A percentile compares a stretch with the other conserved stretches of the same genome.
Conservation (phyloP, 1,284 basidiomycete species). For the Athelia psychrophila region DNA sequence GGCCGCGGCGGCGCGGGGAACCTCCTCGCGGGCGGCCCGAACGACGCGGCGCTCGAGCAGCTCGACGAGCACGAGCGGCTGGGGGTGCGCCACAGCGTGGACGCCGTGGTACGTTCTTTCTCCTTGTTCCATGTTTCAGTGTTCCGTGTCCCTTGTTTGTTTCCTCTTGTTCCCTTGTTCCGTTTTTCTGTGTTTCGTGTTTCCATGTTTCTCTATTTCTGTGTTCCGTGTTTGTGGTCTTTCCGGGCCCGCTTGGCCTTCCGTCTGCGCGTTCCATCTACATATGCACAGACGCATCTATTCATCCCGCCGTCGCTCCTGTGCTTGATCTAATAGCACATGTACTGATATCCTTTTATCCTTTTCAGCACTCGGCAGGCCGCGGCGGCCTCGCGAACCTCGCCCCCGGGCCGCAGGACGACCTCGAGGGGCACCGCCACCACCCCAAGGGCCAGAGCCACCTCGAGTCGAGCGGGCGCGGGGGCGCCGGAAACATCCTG, state of each 20-base stretch:
- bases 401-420: slow-evolving; percentile 34
- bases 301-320: too few relatives aligned
- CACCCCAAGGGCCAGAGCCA: slow-evolving; percentile 17
- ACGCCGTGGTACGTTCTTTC: slow-evolving; percentile 33
- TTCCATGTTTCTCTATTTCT: too few relatives aligned
- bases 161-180: too few relatives aligned
- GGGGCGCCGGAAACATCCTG: slow-evolving; percentile 70
- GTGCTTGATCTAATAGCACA: too few relatives aligned
- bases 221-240: too few relatives aligned
- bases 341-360: slow-evolving; percentile 1
- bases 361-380: slow-evolving; percentile 63
- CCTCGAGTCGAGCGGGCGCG: slow-evolving; percentile 56
- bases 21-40: slow-evolving; percentile 33
- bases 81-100: slow-evolving; percentile 29
- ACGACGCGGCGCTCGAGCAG: slow-evolving; percentile 19
- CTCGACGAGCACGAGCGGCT: slow-evolving; percentile 45
- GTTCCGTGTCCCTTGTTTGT: too few relatives aligned
- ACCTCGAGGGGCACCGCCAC: slow-evolving; percentile 30
- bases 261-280: background rate
- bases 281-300: too few relatives aligned
- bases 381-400: slow-evolving; percentile 69
- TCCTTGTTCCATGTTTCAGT: background rate
- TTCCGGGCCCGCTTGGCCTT: too few relatives aligned
- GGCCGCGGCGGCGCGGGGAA: slow-evolving; percentile 74
- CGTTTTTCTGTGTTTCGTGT: background rate